These are phyloP conservation scores for Pueraria montana DNA, from an alignment of 306 rosid genomes.

Conservation along the genomic window DNA sequence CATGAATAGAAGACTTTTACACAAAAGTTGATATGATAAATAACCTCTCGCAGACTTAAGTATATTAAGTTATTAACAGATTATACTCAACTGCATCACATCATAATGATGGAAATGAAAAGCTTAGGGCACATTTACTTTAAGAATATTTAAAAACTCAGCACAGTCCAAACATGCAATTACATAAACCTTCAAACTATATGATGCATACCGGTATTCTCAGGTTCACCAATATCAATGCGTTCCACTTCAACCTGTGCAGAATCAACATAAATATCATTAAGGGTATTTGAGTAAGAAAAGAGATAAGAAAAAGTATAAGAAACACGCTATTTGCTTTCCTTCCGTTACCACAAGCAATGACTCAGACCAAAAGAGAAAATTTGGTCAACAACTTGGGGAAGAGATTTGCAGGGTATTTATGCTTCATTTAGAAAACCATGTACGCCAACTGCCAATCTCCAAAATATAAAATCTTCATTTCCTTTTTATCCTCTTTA, in stretches of 20 bases:
- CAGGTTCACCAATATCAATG: slow-evolving; percentile 82
- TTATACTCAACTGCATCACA: slow-evolving; percentile 22
- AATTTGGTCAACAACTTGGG: slow-evolving; percentile 5
- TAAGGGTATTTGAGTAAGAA: slow-evolving; percentile 1
- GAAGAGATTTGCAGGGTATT: slow-evolving; percentile 26
- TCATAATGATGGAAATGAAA: slow-evolving; percentile 35
- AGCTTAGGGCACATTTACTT: background rate
- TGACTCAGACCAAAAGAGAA: slow-evolving; percentile 2
- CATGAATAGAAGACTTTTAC: slow-evolving; percentile 1
- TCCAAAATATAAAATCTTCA: slow-evolving; percentile 33
- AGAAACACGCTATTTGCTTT: slow-evolving; percentile 20
- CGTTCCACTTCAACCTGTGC: slow-evolving; percentile 91
- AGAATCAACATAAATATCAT: slow-evolving; percentile 45
- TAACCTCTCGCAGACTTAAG: slow-evolving; percentile 20
- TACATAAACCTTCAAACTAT: slow-evolving; percentile 37
- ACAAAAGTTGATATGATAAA: slow-evolving; percentile 22
- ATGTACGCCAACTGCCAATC: background rate
- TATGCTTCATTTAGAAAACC: slow-evolving; percentile 37
- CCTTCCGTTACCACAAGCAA: slow-evolving; percentile 27
- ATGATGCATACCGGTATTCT: slow-evolving; percentile 67
- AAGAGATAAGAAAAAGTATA: slow-evolving; percentile 17
- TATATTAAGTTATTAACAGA: slow-evolving; percentile 35
- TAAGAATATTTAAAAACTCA: slow-evolving; percentile 18
- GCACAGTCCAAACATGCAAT: background rate
- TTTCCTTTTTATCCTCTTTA: slow-evolving; percentile 26